A percentile compares a stretch with the other conserved stretches of the same genome.
phyloP scores from a whole-genome alignment of 495 filamentous ascomycete species.

The Podospora bellae-mahoneyi region DNA sequence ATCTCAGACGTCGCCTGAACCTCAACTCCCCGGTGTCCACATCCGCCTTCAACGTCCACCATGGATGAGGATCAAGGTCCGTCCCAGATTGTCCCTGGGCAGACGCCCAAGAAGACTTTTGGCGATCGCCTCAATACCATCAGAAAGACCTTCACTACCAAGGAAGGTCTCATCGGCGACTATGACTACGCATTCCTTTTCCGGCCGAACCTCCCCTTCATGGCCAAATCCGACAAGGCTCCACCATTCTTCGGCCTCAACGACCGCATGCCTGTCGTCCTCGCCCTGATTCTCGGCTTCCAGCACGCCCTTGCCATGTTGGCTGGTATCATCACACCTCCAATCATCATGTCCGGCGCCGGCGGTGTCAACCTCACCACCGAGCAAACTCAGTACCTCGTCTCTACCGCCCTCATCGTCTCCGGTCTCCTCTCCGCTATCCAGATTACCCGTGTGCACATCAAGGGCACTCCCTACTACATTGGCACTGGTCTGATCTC shows the following conservation, averaged over 20 bases:
- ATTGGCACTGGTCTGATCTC: conserved; percentile 86
- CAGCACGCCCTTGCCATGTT: conserved; percentile 53
- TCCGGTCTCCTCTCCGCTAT: conserved; percentile 74
- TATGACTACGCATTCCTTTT: conserved; percentile 79
- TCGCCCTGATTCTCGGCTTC: conserved; percentile 59
- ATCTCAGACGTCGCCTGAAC: neutral
- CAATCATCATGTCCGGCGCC: conserved; percentile 68
- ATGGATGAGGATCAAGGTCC: conserved; percentile 44
- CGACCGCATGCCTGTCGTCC: conserved; percentile 73
- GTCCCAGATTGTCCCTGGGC: conserved; percentile 42
- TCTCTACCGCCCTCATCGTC: conserved; percentile 85
- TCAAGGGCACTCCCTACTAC: conserved; percentile 76
- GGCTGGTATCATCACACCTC: conserved; percentile 66
- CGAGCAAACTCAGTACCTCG: conserved; percentile 70
- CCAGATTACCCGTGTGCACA: conserved; percentile 82
- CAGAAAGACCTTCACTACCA: conserved; percentile 45
- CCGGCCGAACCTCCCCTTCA: conserved; percentile 78
- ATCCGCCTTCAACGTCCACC: conserved; percentile 27
- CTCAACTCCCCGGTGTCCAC: neutral
- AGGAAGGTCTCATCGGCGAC: conserved; percentile 72
- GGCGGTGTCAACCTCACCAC: conserved; percentile 61
- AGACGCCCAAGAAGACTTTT: conserved; percentile 32
- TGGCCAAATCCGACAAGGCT: conserved; percentile 58
- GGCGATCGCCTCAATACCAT: conserved; percentile 29
- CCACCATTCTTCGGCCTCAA: conserved; percentile 88